Percentiles rank a stretch among this genome's conserved stretches.
Evolutionary conservation across 1,139 yeast species (phyloP).

Genomic region (Taphrina pruni): DNA sequence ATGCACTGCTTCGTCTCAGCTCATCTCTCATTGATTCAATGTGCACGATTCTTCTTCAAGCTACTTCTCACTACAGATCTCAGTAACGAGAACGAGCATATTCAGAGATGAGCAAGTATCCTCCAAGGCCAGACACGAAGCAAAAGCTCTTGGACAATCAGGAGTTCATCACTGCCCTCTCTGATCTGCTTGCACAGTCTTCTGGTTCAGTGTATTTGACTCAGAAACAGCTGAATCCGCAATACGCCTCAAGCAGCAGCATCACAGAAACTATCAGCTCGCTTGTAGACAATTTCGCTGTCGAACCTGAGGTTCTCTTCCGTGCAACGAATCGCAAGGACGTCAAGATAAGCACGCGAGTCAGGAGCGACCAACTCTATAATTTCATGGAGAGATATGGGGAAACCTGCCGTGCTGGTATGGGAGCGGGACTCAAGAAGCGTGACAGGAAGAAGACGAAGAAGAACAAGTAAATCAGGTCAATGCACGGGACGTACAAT

Average conservation of each 20-base stretch:
- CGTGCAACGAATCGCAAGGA: conserved; percentile 39
- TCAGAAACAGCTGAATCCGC: conserved; percentile 2
- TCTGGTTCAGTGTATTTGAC: conserved; percentile 26
- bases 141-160: conserved; percentile 17
- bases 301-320: conserved; percentile 23
- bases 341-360: conserved; percentile 35
- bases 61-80: not conserved
- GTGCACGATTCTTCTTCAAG: not conserved
- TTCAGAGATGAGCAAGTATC: conserved; percentile 15
- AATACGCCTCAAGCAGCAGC: not conserved
- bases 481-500: too few species aligned
- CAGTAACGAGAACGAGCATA: not conserved
- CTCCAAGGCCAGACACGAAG: conserved; percentile 8
- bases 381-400: conserved; percentile 28
- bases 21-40: too few species aligned
- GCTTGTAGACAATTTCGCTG: not conserved
- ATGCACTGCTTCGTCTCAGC: too few species aligned
- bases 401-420: conserved; percentile 38
- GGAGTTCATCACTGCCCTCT: conserved; percentile 11
- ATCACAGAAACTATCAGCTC: not conserved
- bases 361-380: conserved; percentile 5
- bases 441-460: conserved; percentile 39
- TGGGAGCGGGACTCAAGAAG: conserved; percentile 40
- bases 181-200: conserved; percentile 8
- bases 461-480: conserved; percentile 7